phyloP scores from a whole-genome alignment of 169 alveolate species.

The Eimeria necatrix region DNA sequence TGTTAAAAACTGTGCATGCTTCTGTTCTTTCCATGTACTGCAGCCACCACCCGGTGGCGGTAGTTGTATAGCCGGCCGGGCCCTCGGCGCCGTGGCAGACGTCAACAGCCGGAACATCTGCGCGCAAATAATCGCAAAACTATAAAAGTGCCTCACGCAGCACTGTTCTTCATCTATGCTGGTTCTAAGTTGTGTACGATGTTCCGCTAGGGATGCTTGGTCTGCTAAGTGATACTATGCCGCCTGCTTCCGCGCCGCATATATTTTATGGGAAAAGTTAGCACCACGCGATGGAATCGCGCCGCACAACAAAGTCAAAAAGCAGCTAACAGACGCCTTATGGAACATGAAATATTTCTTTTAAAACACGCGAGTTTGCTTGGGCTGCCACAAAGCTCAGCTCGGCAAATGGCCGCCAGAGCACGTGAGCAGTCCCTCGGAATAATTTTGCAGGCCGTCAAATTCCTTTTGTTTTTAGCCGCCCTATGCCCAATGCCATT shows the following conservation, averaged over 20 bases:
- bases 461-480: neutral
- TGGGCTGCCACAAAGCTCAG: constrained; percentile 9
- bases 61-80: constrained; percentile 31
- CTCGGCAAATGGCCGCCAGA: neutral
- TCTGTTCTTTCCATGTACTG: neutral
- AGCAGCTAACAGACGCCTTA: no score
- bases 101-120: neutral
- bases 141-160: no score
- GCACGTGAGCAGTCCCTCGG: neutral
- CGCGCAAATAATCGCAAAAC: constrained; percentile 42
- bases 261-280: no score
- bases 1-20: no score
- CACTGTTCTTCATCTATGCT: no score
- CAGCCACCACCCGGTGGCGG: constrained; percentile 69
- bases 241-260: no score
- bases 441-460: neutral
- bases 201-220: no score
- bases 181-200: no score
- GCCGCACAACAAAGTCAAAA: no score
- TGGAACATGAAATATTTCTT: neutral
- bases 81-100: constrained; percentile 30
- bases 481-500: constrained; percentile 26
- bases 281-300: no score
- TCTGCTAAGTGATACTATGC: no score
- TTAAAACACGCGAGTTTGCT: constrained; percentile 11